Evolutionary conservation across 495 filamentous ascomycete genomes (phyloP), one percentile per base, ranked within the genome.

Genomic region (Lichenothelia convexa): DNA sequence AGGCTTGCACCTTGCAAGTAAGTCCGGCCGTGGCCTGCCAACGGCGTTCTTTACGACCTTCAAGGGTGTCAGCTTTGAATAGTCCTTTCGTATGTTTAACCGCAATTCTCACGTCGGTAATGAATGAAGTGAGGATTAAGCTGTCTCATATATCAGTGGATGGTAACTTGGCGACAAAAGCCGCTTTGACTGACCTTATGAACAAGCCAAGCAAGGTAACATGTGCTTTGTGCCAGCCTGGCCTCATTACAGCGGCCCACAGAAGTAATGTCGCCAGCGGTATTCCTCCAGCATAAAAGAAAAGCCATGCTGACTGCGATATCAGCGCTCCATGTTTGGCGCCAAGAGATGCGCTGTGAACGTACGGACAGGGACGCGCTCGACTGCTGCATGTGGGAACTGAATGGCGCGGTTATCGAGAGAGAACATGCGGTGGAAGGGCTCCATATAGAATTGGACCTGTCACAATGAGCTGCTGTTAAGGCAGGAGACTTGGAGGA

Each of bases 1-100:
- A 0, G 89, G 87, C 38, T 78, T 72, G 57, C 89, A 97, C n/a
- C 89, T 73, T 3, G 75, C 71, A 22, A 97, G 71, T 9, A 97
- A 58, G 51, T 99, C 89, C 4, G 89, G 89, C 4, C 89, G 72
- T 15, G 91, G 86, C 13, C 91, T 66, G 13, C 89, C 89, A 27
- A 92, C 81, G 0, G 74, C 68, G 51, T 95, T 94, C 50, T 99
- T 99, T 40, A 95, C 64, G 0, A 87, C 39, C 48, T 51, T 22
- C 15, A 17, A 16, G 1, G n/a, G 12, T 27, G 22, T 42, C 12
- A 36, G 32, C 18, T 24, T 15, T 15, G n/a, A 42, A 26, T 6
- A 32, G n/a, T 15, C 29, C 6, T 18, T 13, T 18, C 20, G 33
- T 11, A 34, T 31, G 18, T 42, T 2, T n/a, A n/a, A n/a, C n/a